Percentiles rank a stretch among this genome's conserved stretches.
These are phyloP conservation scores for Alnus glutinosa DNA, from an alignment of 306 rosid species.

Conservation along the genomic window DNA sequence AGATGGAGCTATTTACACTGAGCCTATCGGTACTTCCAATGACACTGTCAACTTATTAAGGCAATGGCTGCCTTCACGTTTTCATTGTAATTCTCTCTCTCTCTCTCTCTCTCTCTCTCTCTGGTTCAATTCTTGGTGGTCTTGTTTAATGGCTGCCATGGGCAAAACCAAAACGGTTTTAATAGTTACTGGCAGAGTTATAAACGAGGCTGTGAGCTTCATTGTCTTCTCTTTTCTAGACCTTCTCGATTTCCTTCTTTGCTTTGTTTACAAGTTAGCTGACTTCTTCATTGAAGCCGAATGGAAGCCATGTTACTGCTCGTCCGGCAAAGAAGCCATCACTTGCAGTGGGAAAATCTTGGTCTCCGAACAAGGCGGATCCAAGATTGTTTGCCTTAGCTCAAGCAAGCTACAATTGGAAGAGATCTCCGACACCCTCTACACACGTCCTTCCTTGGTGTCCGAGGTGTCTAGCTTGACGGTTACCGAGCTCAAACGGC, in stretches of 20 bases:
- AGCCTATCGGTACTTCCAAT: neutral
- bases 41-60: neutral
- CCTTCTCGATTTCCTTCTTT: constrained; percentile 61
- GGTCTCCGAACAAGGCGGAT: constrained; percentile 78
- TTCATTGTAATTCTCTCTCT: neutral
- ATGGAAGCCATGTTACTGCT: constrained; percentile 82
- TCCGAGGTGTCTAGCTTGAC: constrained; percentile 65
- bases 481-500: constrained; percentile 39
- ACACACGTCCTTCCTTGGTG: constrained; percentile 66
- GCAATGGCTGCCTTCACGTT: neutral
- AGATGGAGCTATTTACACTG: neutral
- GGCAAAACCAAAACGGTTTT: constrained; percentile 39
- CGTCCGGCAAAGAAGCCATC: constrained; percentile 66
- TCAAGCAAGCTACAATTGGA: constrained; percentile 65
- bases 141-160: constrained; percentile 30
- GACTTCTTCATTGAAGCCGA: constrained; percentile 77
- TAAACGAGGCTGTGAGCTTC: constrained; percentile 72
- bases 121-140: neutral
- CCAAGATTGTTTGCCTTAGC: constrained; percentile 62
- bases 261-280: constrained; percentile 61
- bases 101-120: neutral
- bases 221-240: constrained; percentile 59
- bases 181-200: constrained; percentile 38
- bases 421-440: constrained; percentile 88
- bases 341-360: constrained; percentile 71